These are phyloP conservation scores for Quercus aquifolioides DNA, from an alignment of 306 rosid genomes.

Conservation along the genomic window DNA sequence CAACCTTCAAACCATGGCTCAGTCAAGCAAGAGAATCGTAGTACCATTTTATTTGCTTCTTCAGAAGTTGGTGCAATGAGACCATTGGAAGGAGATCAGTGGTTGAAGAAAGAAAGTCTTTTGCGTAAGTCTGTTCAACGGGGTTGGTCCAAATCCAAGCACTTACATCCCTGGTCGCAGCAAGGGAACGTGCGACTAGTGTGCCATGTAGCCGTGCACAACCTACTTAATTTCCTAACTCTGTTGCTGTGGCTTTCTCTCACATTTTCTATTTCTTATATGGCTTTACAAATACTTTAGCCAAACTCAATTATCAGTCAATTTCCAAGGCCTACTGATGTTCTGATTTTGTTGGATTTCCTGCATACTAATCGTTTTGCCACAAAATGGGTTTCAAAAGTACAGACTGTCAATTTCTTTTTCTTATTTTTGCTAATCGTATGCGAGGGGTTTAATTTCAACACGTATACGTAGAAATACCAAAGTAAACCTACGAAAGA, in stretches of 20 bases:
- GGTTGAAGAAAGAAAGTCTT: conserved; percentile 8
- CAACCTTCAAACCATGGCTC: conserved; percentile 25
- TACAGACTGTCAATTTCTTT: too few species aligned
- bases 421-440: too few species aligned
- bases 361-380: too few species aligned
- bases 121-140: conserved; percentile 12
- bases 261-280: too few species aligned
- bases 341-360: too few species aligned
- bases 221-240: not conserved
- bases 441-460: too few species aligned
- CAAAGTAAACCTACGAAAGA: too few species aligned
- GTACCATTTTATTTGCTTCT: conserved; percentile 14
- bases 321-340: too few species aligned
- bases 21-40: conserved; percentile 13
- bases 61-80: conserved; percentile 32
- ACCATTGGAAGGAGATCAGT: conserved; percentile 23
- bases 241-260: not conserved
- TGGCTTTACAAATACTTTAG: too few species aligned
- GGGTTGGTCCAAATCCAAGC: conserved; percentile 24
- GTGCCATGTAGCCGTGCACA: not conserved
- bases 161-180: conserved; percentile 17
- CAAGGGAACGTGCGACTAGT: not conserved
- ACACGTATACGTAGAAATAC: too few species aligned
- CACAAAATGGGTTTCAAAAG: too few species aligned
- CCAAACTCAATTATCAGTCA: too few species aligned